A percentile compares a stretch with the other conserved stretches of the same genome.
phyloP scores from a whole-genome alignment of 1,284 basidiomycete genomes.

The Pisolithus thermaeus region DNA sequence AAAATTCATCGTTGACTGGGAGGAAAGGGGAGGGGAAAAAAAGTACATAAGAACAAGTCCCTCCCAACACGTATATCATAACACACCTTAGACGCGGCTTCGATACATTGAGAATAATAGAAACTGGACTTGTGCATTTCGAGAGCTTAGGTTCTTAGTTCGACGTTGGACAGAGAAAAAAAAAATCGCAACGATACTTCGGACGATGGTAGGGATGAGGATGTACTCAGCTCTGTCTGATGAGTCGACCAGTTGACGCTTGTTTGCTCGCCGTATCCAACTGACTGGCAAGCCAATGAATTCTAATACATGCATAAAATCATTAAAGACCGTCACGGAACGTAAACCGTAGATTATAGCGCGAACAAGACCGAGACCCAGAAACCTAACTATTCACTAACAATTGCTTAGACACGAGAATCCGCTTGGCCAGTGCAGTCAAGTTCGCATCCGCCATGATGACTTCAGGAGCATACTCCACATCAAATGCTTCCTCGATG shows the following conservation, averaged over 20 bases:
- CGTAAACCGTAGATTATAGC: background rate
- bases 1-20: conserved; percentile 42
- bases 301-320: background rate
- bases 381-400: conserved; percentile 12
- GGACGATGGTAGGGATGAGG: no score
- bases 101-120: conserved; percentile 48
- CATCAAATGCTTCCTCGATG: conserved; percentile 76
- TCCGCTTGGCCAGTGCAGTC: conserved; percentile 72
- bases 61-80: background rate
- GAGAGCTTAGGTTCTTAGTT: background rate
- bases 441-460: conserved; percentile 93
- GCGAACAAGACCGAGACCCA: background rate
- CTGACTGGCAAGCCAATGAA: background rate
- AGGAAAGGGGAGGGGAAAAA: background rate
- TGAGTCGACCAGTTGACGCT: background rate
- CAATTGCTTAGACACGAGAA: conserved; percentile 77
- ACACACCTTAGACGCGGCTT: conserved; percentile 43
- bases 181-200: background rate
- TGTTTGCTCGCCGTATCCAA: background rate
- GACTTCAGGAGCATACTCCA: conserved; percentile 87
- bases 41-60: background rate
- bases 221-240: no score
- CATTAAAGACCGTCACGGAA: background rate
- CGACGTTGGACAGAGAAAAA: background rate
- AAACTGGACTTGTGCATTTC: conserved; percentile 43